Percentiles rank a stretch among this genome's conserved stretches.
phyloP scores from a whole-genome alignment of 495 filamentous ascomycete species.

The Neurospora sp. region DNA sequence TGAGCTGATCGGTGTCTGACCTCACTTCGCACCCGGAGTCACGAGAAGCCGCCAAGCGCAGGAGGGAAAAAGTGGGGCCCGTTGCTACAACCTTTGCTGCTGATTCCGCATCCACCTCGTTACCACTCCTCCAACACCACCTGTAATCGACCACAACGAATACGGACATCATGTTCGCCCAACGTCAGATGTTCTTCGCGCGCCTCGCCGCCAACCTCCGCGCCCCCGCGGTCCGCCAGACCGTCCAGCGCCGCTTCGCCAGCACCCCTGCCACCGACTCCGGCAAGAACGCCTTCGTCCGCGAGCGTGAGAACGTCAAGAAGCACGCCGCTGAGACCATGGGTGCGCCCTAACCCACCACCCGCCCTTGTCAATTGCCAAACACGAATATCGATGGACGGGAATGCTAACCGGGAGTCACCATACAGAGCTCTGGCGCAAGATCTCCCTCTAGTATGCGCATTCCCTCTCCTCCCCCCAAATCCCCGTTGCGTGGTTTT shows the following conservation, averaged over 20 bases:
- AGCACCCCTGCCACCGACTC: constrained; percentile 43
- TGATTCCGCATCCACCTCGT: neutral
- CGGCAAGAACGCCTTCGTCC: constrained; percentile 77
- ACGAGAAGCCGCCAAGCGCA: neutral
- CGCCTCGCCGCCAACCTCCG: constrained; percentile 47
- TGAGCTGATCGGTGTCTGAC: constrained; percentile 19
- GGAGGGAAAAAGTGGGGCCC: neutral
- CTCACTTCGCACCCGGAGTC: constrained; percentile 8
- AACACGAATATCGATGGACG: neutral
- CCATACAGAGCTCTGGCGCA: constrained; percentile 75
- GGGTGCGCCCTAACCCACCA: constrained; percentile 43
- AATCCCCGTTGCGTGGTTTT: constrained; percentile 20
- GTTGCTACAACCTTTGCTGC: neutral
- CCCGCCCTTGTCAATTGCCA: neutral
- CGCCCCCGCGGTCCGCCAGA: constrained; percentile 44
- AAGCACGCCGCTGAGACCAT: constrained; percentile 71
- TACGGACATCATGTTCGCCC: constrained; percentile 46
- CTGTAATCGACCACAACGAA: neutral
- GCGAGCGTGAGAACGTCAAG: constrained; percentile 75
- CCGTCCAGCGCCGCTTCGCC: constrained; percentile 59
- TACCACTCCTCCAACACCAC: neutral
- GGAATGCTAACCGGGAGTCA: constrained; percentile 3
- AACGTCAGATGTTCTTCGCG: constrained; percentile 51
- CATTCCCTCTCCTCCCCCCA: neutral
- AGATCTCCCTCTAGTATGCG: constrained; percentile 83